Evolutionary conservation across 1,284 basidiomycete genomes (phyloP).

Genomic region (Austroboletus niveus): DNA sequence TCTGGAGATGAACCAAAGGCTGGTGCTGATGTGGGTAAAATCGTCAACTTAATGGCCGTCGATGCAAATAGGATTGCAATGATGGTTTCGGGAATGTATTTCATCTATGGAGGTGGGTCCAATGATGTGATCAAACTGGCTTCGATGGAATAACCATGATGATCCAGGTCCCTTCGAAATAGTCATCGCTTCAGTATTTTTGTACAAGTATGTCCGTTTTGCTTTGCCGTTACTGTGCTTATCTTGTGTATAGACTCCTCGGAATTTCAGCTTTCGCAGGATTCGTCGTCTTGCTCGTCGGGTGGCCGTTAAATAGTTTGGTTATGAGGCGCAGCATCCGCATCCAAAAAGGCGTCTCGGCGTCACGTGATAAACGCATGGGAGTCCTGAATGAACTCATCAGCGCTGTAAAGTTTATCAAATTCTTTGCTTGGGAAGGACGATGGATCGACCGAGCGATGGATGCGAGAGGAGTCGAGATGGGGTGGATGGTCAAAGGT

Average conservation of each 20-base stretch:
- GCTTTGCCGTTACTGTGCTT: not conserved
- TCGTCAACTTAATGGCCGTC: conserved; percentile 76
- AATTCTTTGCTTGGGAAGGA: conserved; percentile 84
- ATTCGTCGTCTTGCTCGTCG: conserved; percentile 70
- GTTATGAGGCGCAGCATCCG: conserved; percentile 59
- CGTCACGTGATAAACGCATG: conserved; percentile 81
- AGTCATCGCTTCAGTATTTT: conserved; percentile 66
- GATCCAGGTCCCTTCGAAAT: conserved; percentile 61
- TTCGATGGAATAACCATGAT: not conserved
- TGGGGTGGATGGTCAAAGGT: conserved; percentile 73
- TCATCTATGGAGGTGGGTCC: conserved; percentile 58
- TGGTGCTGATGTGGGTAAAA: conserved; percentile 74
- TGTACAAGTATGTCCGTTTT: conserved; percentile 64
- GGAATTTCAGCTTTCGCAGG: conserved; percentile 86
- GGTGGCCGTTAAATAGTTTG: conserved; percentile 73
- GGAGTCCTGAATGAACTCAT: conserved; percentile 85
- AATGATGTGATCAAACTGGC: not conserved
- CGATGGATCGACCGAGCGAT: conserved; percentile 65
- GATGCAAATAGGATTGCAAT: conserved; percentile 60
- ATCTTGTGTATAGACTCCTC: conserved; percentile 56
- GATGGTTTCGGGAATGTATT: conserved; percentile 53
- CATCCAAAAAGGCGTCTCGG: conserved; percentile 72
- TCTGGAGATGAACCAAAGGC: conserved; percentile 55
- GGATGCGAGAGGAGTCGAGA: conserved; percentile 57
- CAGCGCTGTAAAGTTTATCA: conserved; percentile 79